Evolutionary conservation across 768 basidiomycete species (phyloP).

Genomic region (Lyophyllum semitale): DNA sequence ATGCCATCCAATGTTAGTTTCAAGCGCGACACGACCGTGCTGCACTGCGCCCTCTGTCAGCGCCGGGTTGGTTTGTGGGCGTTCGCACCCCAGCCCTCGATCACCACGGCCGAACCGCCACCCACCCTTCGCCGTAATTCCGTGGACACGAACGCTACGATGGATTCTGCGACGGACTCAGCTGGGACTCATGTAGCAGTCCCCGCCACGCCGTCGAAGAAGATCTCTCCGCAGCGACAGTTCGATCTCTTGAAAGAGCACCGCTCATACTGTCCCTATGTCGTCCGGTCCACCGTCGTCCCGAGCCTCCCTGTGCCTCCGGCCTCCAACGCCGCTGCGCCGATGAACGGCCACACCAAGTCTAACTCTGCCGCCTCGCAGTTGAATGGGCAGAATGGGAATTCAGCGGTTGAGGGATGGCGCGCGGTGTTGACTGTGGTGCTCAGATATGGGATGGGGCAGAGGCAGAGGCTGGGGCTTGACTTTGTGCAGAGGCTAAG

Average conservation of each 20-base stretch:
- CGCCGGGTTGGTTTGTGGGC: slow-evolving; percentile 82
- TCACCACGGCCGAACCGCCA: not conserved
- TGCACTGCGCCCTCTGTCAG: slow-evolving; percentile 73
- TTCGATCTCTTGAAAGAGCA: slow-evolving; percentile 83
- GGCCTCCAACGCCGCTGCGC: slow-evolving; percentile 16
- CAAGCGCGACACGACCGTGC: slow-evolving; percentile 50
- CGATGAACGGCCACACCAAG: slow-evolving; percentile 15
- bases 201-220: slow-evolving; percentile 27
- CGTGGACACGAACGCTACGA: not conserved
- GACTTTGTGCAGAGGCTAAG: slow-evolving; percentile 18
- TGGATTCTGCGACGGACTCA: slow-evolving; percentile 10
- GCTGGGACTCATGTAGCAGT: slow-evolving; percentile 13
- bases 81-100: slow-evolving; percentile 39
- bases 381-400: slow-evolving; percentile 26
- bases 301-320: slow-evolving; percentile 52
- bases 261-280: slow-evolving; percentile 84
- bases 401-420: slow-evolving; percentile 68
- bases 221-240: slow-evolving; percentile 40
- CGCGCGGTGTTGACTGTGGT: slow-evolving; percentile 73
- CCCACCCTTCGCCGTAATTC: not conserved
- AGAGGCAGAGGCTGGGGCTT: slow-evolving; percentile 46
- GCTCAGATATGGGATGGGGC: slow-evolving; percentile 63
- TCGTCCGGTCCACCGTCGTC: slow-evolving; percentile 66
- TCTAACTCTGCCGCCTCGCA: slow-evolving; percentile 33
- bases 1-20: slow-evolving; percentile 25